Conservation (phyloP, 768 basidiomycete genomes). For the Suillus subalutaceus region DNA sequence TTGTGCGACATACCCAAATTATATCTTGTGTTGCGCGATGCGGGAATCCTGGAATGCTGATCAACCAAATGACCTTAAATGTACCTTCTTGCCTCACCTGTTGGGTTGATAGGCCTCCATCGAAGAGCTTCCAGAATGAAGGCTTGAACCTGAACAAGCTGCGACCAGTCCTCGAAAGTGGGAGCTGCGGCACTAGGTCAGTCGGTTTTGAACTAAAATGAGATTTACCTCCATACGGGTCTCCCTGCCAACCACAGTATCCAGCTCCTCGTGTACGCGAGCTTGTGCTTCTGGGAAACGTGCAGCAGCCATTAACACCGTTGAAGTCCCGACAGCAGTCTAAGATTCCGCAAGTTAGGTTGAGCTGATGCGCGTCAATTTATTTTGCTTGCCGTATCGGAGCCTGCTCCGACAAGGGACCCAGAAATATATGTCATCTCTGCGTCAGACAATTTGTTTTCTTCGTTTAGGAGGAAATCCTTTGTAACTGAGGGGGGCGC, state of each 20-base stretch:
- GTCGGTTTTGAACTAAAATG: background rate
- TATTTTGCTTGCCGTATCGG: slow-evolving; percentile 46
- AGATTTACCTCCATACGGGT: slow-evolving; percentile 25
- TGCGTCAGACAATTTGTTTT: slow-evolving; percentile 50
- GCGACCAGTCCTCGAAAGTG: slow-evolving; percentile 36
- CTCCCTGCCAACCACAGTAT: slow-evolving; percentile 38
- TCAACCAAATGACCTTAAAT: background rate
- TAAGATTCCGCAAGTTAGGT: slow-evolving; percentile 2
- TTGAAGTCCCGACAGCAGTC: slow-evolving; percentile 31
- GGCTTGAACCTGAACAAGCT: slow-evolving; percentile 39
- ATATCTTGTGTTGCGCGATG: slow-evolving; percentile 30
- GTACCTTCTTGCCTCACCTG: slow-evolving; percentile 21
- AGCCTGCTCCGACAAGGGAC: slow-evolving; percentile 64
- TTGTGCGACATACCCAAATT: slow-evolving; percentile 23
- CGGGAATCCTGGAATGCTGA: slow-evolving; percentile 19
- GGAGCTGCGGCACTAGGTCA: slow-evolving; percentile 35
- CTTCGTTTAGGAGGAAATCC: slow-evolving; percentile 50
- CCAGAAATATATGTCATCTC: slow-evolving; percentile 64
- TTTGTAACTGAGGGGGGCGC: slow-evolving; percentile 46
- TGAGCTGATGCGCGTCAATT: rapidly evolving
- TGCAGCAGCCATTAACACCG: slow-evolving; percentile 42
- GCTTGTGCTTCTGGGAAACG: slow-evolving; percentile 36
- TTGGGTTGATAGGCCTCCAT: slow-evolving; percentile 41
- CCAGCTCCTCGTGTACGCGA: slow-evolving; percentile 39
- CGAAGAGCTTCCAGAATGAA: slow-evolving; percentile 42